Evolutionary conservation across 2,329 filamentous ascomycete species (phyloP).

Genomic region (Fusarium musae): DNA sequence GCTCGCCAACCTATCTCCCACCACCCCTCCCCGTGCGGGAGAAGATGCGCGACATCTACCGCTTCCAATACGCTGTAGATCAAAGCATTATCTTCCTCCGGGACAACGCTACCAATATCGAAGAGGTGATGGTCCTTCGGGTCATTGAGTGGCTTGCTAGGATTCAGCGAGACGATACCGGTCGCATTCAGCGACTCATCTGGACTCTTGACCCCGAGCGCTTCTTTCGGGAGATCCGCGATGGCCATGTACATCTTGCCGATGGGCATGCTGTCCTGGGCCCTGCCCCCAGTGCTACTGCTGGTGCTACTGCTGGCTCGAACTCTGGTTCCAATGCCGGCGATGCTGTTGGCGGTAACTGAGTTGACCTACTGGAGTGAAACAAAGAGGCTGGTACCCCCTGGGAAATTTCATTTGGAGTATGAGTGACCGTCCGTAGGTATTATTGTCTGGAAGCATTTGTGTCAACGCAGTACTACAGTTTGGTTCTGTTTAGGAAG

Average conservation of each 20-base stretch:
- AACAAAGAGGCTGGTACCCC: rapidly evolving
- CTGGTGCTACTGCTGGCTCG: not conserved
- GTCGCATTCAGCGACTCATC: not conserved
- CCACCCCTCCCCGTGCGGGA: not conserved
- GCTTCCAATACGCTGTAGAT: rapidly evolving
- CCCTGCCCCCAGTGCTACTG: not conserved
- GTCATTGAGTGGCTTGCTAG: not conserved
- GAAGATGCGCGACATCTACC: not conserved
- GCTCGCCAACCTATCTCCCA: not conserved
- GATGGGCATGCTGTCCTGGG: rapidly evolving
- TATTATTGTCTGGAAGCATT: not conserved
- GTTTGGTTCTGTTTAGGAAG: not conserved
- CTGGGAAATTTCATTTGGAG: not conserved
- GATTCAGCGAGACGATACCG: not conserved
- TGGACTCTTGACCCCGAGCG: not conserved
- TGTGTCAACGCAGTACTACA: not conserved
- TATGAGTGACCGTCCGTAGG: no score
- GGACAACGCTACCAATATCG: rapidly evolving
- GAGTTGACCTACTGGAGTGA: not conserved
- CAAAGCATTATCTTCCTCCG: not conserved
- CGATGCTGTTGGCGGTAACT: not conserved
- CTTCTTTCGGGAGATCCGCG: not conserved
- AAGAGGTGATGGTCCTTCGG: rapidly evolving
- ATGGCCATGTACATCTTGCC: not conserved
- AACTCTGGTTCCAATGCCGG: no score